phyloP scores from a whole-genome alignment of 2,329 filamentous ascomycete species.

The Pseudogymnoascus destructans region DNA sequence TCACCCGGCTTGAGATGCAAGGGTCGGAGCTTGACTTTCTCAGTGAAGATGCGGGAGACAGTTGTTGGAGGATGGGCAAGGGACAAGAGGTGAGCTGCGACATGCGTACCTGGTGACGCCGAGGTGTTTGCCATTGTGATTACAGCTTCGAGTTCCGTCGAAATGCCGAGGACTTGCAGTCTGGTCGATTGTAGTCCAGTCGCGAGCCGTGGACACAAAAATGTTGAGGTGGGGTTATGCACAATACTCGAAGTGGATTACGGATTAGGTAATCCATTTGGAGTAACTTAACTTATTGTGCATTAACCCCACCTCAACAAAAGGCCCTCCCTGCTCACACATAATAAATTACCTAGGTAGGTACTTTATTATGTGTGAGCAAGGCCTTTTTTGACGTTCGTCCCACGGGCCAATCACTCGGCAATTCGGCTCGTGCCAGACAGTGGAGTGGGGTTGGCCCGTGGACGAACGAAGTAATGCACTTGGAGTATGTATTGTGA shows the following conservation, averaged over 20 bases:
- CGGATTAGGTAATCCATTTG: no score
- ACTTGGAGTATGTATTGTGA: no score
- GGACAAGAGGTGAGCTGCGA: constrained; percentile 51
- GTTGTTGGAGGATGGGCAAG: constrained; percentile 68
- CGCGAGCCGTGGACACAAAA: neutral
- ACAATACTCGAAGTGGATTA: neutral
- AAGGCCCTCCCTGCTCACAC: no score
- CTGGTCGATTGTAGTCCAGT: neutral
- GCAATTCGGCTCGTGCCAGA: neutral
- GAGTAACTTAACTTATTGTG: no score
- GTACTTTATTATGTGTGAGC: neutral
- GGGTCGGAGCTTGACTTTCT: constrained; percentile 72
- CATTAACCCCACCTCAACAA: no score
- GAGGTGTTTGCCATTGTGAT: constrained; percentile 4
- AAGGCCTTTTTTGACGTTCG: neutral
- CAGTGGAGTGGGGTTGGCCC: no score
- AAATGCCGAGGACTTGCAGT: neutral
- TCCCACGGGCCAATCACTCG: constrained; percentile 1
- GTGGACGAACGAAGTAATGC: no score
- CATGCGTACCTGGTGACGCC: constrained; percentile 21
- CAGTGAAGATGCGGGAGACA: constrained; percentile 58
- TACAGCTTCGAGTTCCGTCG: neutral
- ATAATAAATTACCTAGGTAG: no score
- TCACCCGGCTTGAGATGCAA: constrained; percentile 68
- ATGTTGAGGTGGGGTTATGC: constrained; percentile 7